Evolutionary conservation across 305 asterid species (phyloP).

Genomic region (Stenogyne calaminthoides): DNA sequence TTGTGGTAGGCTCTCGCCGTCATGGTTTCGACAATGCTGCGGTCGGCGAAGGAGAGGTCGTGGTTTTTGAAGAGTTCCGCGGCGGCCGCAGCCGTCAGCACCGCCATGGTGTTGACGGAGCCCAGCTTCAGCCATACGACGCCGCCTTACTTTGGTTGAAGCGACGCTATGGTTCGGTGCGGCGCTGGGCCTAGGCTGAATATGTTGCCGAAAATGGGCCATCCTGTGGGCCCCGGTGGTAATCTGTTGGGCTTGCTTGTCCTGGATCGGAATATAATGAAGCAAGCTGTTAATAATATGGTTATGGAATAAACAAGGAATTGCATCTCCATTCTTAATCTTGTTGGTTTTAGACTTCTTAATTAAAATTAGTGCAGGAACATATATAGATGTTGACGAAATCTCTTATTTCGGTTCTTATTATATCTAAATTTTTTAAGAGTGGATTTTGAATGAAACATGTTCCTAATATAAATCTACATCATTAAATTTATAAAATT

Average conservation of each 20-base stretch:
- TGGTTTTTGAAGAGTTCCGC: slow-evolving; percentile 65
- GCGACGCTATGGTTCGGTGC: slow-evolving; percentile 45
- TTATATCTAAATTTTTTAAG: no score
- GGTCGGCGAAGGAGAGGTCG: slow-evolving; percentile 55
- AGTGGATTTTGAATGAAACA: no score
- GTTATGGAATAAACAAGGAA: slow-evolving; percentile 27
- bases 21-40: slow-evolving; percentile 47
- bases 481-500: no score
- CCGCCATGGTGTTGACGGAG: slow-evolving; percentile 56
- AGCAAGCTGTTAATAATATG: slow-evolving; percentile 24
- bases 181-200: slow-evolving; percentile 62
- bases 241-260: slow-evolving; percentile 10
- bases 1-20: slow-evolving; percentile 40
- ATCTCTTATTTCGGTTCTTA: not conserved
- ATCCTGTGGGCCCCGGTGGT: slow-evolving; percentile 74
- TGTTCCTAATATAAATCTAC: no score
- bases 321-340: slow-evolving; percentile 34
- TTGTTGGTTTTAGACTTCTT: no score
- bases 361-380: no score
- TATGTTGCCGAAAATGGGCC: slow-evolving; percentile 72
- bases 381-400: no score
- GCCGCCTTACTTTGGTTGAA: slow-evolving; percentile 46
- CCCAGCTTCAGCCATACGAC: slow-evolving; percentile 67
- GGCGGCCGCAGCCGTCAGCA: slow-evolving; percentile 53
- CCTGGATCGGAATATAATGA: slow-evolving; percentile 11